Base-by-base conservation (phyloP, 352 stramenopile species). In the Globisporangium nodosum region DNA sequence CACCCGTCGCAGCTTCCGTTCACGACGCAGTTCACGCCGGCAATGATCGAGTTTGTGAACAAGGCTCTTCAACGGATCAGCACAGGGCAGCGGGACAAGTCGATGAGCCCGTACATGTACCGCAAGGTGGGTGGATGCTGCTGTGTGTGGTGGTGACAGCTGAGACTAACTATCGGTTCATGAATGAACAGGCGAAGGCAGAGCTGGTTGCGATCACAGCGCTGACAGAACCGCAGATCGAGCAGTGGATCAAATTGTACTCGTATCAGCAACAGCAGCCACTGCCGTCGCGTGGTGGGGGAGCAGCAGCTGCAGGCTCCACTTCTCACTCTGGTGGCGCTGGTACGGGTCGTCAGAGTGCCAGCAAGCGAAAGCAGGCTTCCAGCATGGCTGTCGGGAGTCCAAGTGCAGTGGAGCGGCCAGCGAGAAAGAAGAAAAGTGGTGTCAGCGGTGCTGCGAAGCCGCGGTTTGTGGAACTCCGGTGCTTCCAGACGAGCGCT, bases 221-320 rank as follows among this genome's bases (percentile, higher is more conserved):
- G 11, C 61, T 92, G 3, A 75, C 64, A 3, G 76, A 87, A 16
- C 60, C 74, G 7, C 65, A 90, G 21, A 65, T 90, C 9, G 80
- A 92, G 49, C 69, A 85, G 49, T 92, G 82, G 82, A 71, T 90
- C 56, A 71, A 79, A 60, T 51, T 67, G 13, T 74, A 64, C 21
- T 55, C 60, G 3, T 50, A 62, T 1, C 61, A 79, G n/a, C 54
- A 57, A 4, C 74, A 83, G 33, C 45, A 54, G 27, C 49, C 49
- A 15, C 66, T 31, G 35, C 5, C 50, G 21, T 27, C 50, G 12
- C 21, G 35, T 7, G 46, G 35, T 3, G 20, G 35, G 2, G 5
- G 5, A 8, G 18, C 31, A 31, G 13, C 50, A 1, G 9, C 33
- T 9, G 7, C 33, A 13, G 45, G 45, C n/a, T 27, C 21, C 11